Conservation (phyloP, 2,329 filamentous ascomycete genomes). For the Beauveria medogensis region DNA sequence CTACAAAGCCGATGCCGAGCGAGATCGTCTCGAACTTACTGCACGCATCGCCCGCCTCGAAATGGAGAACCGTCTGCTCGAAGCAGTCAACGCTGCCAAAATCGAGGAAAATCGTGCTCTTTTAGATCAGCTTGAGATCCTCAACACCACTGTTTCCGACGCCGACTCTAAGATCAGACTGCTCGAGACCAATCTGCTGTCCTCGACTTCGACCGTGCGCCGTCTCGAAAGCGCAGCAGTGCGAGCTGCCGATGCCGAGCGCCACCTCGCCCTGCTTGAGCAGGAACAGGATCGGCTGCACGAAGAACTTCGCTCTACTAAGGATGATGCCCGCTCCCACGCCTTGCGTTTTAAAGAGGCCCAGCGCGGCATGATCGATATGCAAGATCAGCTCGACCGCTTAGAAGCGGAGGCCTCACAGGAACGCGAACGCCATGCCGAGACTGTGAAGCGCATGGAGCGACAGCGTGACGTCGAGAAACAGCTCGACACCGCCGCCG, state of each 20-base stretch:
- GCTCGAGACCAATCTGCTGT: conserved; percentile 68
- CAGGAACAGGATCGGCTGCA: conserved; percentile 70
- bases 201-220: conserved; percentile 69
- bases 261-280: conserved; percentile 71
- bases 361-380: conserved; percentile 65
- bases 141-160: conserved; percentile 72
- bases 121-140: conserved; percentile 72
- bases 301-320: conserved; percentile 54
- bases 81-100: conserved; percentile 66
- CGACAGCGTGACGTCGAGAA: conserved; percentile 73
- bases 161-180: conserved; percentile 73
- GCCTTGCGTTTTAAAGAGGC: conserved; percentile 79
- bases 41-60: conserved; percentile 70
- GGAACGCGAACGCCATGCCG: conserved; percentile 72
- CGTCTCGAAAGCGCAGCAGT: conserved; percentile 65
- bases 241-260: conserved; percentile 71
- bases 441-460: conserved; percentile 77
- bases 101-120: conserved; percentile 77
- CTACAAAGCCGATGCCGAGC: conserved; percentile 87
- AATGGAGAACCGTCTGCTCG: conserved; percentile 62
- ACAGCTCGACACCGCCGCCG: conserved; percentile 71
- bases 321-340: conserved; percentile 70
- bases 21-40: conserved; percentile 67
- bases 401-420: conserved; percentile 78
- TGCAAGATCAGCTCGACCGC: conserved; percentile 80